These are phyloP conservation scores for Penicillium ochrochloron DNA, from an alignment of 495 filamentous ascomycete species.

Conservation along the genomic window DNA sequence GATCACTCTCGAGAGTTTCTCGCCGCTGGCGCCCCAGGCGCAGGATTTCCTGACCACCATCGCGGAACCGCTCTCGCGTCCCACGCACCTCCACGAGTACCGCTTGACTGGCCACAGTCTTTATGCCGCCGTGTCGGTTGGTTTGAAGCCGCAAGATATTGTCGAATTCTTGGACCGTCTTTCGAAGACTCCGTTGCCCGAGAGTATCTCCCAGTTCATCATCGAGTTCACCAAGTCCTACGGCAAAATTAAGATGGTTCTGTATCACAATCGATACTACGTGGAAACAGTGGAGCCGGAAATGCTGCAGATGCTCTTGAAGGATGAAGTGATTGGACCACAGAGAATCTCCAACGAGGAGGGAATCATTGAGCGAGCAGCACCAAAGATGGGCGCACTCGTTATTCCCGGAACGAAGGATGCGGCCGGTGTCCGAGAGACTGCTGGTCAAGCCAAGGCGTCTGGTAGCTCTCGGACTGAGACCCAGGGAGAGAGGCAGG, in stretches of 20 bases:
- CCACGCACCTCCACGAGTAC: constrained; percentile 91
- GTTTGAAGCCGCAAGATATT: constrained; percentile 85
- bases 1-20: constrained; percentile 96
- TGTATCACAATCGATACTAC: constrained; percentile 93
- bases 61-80: constrained; percentile 88
- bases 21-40: constrained; percentile 78
- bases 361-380: constrained; percentile 76
- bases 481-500: constrained; percentile 59
- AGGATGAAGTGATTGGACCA: constrained; percentile 70
- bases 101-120: constrained; percentile 87
- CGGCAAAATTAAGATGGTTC: constrained; percentile 92
- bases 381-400: constrained; percentile 85
- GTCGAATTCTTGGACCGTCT: constrained; percentile 84
- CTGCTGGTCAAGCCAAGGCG: constrained; percentile 47
- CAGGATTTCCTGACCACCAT: constrained; percentile 96
- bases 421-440: constrained; percentile 81
- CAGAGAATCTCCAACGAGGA: constrained; percentile 66
- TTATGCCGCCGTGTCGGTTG: constrained; percentile 93
- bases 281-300: constrained; percentile 87
- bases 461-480: constrained; percentile 36
- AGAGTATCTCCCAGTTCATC: constrained; percentile 79
- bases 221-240: constrained; percentile 83
- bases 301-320: constrained; percentile 80
- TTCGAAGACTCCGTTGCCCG: constrained; percentile 82
- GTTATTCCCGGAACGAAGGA: constrained; percentile 96